Evolutionary conservation across 2,329 filamentous ascomycete species (phyloP).

Genomic region (Fusarium subglutinans): DNA sequence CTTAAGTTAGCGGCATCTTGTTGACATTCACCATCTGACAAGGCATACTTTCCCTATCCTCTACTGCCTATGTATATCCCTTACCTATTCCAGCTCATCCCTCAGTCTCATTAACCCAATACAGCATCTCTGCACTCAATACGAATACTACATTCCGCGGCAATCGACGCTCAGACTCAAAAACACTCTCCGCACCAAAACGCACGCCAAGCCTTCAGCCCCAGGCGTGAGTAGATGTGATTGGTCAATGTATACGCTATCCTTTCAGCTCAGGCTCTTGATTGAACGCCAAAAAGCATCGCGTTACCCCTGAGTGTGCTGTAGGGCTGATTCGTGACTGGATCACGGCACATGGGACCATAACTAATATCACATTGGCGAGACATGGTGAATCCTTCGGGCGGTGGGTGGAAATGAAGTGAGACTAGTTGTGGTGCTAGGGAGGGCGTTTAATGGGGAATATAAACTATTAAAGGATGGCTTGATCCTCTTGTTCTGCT

Average conservation of each 20-base stretch:
- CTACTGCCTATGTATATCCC: too few species aligned
- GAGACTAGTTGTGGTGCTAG: not conserved
- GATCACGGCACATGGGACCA: not conserved
- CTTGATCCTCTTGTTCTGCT: not conserved
- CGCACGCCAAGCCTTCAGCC: not conserved
- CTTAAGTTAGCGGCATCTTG: not conserved
- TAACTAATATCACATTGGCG: not conserved
- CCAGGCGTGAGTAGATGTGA: fast-evolving
- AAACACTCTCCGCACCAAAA: not conserved
- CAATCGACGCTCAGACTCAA: not conserved
- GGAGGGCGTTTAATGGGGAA: not conserved
- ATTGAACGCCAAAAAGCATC: not conserved
- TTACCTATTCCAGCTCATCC: not conserved
- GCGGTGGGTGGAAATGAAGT: conserved; percentile 25
- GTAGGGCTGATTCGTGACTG: conserved; percentile 14
- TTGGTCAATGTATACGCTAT: not conserved
- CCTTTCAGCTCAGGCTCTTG: not conserved
- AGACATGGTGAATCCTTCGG: not conserved
- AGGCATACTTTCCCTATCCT: not conserved
- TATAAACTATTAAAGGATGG: conserved; percentile 6
- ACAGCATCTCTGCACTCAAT: not conserved
- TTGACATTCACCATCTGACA: not conserved
- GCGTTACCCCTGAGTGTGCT: not conserved
- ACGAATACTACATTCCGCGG: not conserved
- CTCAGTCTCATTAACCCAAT: not conserved